phyloP scores from a whole-genome alignment of 148 eudicot species.

The Rhododendron simsii region DNA sequence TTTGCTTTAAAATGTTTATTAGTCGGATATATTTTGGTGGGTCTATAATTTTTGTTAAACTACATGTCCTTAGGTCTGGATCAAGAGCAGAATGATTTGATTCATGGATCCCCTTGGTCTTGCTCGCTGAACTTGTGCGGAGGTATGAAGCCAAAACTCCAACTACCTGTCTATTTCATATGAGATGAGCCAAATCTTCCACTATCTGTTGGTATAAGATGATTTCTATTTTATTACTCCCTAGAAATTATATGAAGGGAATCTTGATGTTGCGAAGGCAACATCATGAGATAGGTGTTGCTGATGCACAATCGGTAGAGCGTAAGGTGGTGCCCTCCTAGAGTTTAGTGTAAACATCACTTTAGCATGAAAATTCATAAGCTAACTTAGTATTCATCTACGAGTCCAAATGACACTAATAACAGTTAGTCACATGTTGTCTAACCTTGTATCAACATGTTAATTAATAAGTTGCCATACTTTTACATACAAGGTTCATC shows the following conservation, averaged over 20 bases:
- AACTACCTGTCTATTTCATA: not conserved
- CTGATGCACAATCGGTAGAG: conserved; percentile 25
- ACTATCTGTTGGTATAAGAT: not conserved
- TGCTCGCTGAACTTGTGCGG: conserved; percentile 18
- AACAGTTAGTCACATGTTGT: not conserved
- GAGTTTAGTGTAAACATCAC: conserved; percentile 8
- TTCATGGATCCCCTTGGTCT: conserved; percentile 27
- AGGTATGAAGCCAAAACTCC: conserved; percentile 2
- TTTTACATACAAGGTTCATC: no score
- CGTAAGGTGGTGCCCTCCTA: conserved; percentile 20
- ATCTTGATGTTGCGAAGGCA: conserved; percentile 4
- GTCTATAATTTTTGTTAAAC: no score
- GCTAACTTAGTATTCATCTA: no score
- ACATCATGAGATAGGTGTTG: conserved; percentile 17
- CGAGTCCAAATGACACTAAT: no score
- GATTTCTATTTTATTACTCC: not conserved
- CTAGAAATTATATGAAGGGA: not conserved
- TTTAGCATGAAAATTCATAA: not conserved
- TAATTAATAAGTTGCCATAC: not conserved
- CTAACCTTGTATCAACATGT: not conserved
- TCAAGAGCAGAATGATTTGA: conserved; percentile 21
- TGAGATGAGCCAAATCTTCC: not conserved
- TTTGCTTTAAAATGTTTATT: no score
- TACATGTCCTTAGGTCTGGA: no score
- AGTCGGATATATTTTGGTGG: no score